These are phyloP conservation scores for Lichtheimia corymbifera DNA, from an alignment of 371 early-diverging fungal species.

Conservation along the genomic window DNA sequence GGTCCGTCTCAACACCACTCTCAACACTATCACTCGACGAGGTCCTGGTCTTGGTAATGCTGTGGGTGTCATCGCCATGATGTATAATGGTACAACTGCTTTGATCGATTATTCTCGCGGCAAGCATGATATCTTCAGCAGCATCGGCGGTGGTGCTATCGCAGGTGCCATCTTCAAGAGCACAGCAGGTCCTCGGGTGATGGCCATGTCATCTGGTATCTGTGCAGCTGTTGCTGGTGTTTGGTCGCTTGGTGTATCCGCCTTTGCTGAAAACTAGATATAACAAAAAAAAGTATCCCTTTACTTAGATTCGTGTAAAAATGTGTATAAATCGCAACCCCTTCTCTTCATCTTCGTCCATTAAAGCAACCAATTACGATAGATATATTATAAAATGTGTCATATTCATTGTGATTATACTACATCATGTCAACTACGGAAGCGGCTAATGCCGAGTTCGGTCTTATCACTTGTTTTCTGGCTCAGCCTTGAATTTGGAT, in stretches of 20 bases:
- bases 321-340: too few relatives aligned
- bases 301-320: too few relatives aligned
- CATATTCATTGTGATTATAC: too few relatives aligned
- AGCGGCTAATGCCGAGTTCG: too few relatives aligned
- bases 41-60: slow-evolving; percentile 89
- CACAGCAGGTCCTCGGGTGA: slow-evolving; percentile 59
- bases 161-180: slow-evolving; percentile 81
- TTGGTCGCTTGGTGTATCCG: slow-evolving; percentile 46
- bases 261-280: slow-evolving; percentile 30
- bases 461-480: neutral
- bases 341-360: slow-evolving; percentile 1
- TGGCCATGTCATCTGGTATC: slow-evolving; percentile 58
- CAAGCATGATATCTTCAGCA: slow-evolving; percentile 65
- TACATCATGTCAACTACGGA: too few relatives aligned
- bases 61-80: slow-evolving; percentile 79
- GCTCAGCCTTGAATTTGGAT: neutral
- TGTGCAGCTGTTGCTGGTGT: slow-evolving; percentile 60
- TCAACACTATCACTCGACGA: slow-evolving; percentile 83
- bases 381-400: too few relatives aligned
- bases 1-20: slow-evolving; percentile 80
- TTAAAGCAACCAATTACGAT: too few relatives aligned
- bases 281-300: neutral
- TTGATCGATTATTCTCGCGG: slow-evolving; percentile 67
- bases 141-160: slow-evolving; percentile 73
- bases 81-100: slow-evolving; percentile 78